Percentiles rank a stretch among this genome's conserved stretches.
Conservation (phyloP, 2,329 filamentous ascomycete species). For the Diaporthe humulicola region DNA sequence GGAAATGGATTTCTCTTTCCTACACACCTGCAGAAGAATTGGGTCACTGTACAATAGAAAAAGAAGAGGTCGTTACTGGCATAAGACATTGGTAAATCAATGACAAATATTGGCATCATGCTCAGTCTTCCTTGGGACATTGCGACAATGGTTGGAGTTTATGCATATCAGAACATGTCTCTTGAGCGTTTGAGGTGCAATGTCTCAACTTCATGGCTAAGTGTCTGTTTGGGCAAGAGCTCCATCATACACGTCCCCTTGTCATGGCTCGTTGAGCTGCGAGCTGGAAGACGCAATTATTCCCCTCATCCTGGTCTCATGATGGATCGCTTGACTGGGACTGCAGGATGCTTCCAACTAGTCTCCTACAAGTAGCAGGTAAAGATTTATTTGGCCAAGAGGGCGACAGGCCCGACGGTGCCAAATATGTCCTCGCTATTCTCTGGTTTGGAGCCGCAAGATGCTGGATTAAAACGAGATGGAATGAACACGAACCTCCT, state of each 20-base stretch:
- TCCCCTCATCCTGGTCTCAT: not conserved
- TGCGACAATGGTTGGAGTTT: not conserved
- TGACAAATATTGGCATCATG: no score
- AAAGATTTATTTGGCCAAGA: not conserved
- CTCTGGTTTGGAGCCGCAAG: not conserved
- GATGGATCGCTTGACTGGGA: not conserved
- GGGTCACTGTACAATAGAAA: constrained; percentile 10
- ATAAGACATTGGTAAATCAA: not conserved
- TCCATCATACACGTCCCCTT: no score
- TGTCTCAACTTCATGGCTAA: no score
- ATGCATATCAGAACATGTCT: not conserved
- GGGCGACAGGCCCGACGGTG: not conserved
- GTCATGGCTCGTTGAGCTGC: no score
- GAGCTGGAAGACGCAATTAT: not conserved
- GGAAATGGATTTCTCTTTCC: not conserved
- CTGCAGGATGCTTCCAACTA: not conserved
- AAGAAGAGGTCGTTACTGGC: not conserved
- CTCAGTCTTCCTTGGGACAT: not conserved
- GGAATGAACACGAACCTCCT: not conserved
- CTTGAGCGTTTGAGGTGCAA: no score
- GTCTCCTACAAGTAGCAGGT: not conserved
- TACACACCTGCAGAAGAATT: not conserved
- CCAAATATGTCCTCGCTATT: not conserved
- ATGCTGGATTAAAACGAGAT: not conserved
- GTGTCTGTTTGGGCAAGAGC: no score